Base-by-base conservation (phyloP, 2,329 filamentous ascomycete species). In the Cladosporium sp. region DNA sequence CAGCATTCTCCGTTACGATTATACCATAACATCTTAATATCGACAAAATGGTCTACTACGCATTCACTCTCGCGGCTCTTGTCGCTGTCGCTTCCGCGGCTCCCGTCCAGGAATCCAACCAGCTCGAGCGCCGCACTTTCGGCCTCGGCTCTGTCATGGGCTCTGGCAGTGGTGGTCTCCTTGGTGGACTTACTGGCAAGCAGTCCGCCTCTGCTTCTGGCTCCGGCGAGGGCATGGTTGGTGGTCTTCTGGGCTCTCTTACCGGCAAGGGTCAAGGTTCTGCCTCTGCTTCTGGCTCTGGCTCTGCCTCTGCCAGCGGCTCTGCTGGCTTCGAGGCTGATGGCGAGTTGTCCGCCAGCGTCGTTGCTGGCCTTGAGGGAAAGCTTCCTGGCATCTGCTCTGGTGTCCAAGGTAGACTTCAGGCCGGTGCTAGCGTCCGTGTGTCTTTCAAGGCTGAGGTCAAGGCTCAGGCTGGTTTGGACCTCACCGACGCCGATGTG, bases 381-480 rank as follows among this genome's bases (percentile, higher is more conserved):
- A 56, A 47, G 52, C 52, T 56, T 14, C 52, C 52, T 15, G 6
- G 20, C 19, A 47, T 56, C 52, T 56, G 52, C 40, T 36, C 40
- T 37, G 52, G 52, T 19, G 52, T 56, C 11, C 25, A 56, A 42
- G 42, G 40, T 17, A 43, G 42, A n/a, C 52, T 56, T 34, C 19
- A 56, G 42, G 40, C 8, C 17, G 52, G 52, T 25, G 40, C 52
- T 15, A 40, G 42, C 30, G 40, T 56, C 8, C 42, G 42, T 19
- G 42, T 22, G 11, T 34, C 52, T 38, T 37, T 56, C 52, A 56
- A 56, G 52, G 52, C 52, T 47, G 52, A 56, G 42, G 42, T 56
- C 15, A 37, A 56, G 30, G 40, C 42, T 19, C 52, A 56, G 42
- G 34, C 25, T 28, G 52, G 52, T 15, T 14, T 56, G 28, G 42